phyloP scores from a whole-genome alignment of 176 grass and related monocot species.

The Elaeis guineensis region DNA sequence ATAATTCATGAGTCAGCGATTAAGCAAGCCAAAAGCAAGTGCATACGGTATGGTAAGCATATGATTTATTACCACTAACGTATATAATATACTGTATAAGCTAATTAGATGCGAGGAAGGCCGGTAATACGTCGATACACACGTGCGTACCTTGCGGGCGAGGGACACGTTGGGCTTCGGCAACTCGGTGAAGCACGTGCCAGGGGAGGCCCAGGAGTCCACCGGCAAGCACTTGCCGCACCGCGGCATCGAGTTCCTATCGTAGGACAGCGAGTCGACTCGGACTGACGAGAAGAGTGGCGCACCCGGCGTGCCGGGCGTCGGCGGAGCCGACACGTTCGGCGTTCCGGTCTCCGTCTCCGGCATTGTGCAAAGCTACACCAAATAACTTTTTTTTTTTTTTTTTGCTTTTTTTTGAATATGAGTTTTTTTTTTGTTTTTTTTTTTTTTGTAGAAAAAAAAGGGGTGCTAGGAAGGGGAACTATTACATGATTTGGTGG shows the following conservation, averaged over 20 bases:
- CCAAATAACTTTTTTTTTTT: neutral
- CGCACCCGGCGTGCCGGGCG: constrained; percentile 72
- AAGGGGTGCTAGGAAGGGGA: constrained; percentile 7
- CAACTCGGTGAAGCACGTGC: constrained; percentile 72
- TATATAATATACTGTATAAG: too few species aligned
- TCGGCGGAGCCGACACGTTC: constrained; percentile 57
- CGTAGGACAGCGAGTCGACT: constrained; percentile 85
- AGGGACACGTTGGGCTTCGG: constrained; percentile 80
- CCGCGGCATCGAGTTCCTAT: constrained; percentile 83
- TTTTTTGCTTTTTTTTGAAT: neutral
- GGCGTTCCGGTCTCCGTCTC: constrained; percentile 24
- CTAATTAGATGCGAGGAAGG: too few species aligned
- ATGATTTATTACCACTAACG: too few species aligned
- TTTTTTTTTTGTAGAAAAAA: constrained; percentile 20
- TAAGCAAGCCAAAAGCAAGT: too few species aligned
- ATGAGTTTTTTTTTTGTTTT: neutral
- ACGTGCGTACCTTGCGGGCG: constrained; percentile 71
- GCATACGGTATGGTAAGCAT: too few species aligned
- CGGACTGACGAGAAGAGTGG: constrained; percentile 61
- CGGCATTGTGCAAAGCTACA: constrained; percentile 3
- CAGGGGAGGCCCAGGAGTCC: constrained; percentile 41
- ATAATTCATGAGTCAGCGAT: too few species aligned
- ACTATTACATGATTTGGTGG: constrained; percentile 73
- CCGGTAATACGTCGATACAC: too few species aligned
- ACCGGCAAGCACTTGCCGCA: constrained; percentile 70